Evolutionary conservation across 208 protist genomes (phyloP).

Genomic region (Acanthamoeba pearcei): DNA sequence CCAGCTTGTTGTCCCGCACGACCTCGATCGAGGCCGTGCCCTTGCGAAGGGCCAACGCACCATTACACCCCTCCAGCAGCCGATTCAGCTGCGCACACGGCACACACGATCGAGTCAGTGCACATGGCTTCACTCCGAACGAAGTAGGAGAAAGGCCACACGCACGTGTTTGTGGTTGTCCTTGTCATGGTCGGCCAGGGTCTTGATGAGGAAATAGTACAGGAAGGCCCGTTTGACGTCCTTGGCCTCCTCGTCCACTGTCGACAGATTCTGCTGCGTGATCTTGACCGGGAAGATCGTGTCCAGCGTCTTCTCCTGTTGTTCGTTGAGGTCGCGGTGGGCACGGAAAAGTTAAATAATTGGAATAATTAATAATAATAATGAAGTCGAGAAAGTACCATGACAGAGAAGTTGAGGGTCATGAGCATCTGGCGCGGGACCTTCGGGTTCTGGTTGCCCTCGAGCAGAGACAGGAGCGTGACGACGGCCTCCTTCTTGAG

Average conservation of each 20-base stretch:
- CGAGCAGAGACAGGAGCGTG: conserved; percentile 33
- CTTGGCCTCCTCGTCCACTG: conserved; percentile 48
- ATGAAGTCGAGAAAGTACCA: background rate
- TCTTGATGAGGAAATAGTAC: conserved; percentile 54
- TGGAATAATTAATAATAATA: background rate
- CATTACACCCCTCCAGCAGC: conserved; percentile 18
- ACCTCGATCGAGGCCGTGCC: conserved; percentile 71
- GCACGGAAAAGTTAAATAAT: no score
- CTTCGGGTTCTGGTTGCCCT: conserved; percentile 48
- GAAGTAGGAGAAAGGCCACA: background rate
- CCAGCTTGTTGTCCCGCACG: conserved; percentile 73
- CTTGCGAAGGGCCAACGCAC: conserved; percentile 23
- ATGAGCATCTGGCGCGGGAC: conserved; percentile 55
- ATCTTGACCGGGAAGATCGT: conserved; percentile 62
- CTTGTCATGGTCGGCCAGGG: conserved; percentile 61
- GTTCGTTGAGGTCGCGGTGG: background rate
- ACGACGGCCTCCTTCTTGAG: conserved; percentile 26
- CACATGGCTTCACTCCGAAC: background rate
- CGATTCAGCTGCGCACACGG: background rate
- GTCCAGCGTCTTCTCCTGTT: conserved; percentile 58
- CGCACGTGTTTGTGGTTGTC: conserved; percentile 53
- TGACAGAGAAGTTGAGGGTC: conserved; percentile 44
- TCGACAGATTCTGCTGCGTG: conserved; percentile 30
- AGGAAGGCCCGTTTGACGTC: conserved; percentile 61
- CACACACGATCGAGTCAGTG: background rate